A percentile compares a stretch with the other conserved stretches of the same genome.
Evolutionary conservation across 2,329 filamentous ascomycete genomes (phyloP).

Genomic region (Alternaria conjuncta): DNA sequence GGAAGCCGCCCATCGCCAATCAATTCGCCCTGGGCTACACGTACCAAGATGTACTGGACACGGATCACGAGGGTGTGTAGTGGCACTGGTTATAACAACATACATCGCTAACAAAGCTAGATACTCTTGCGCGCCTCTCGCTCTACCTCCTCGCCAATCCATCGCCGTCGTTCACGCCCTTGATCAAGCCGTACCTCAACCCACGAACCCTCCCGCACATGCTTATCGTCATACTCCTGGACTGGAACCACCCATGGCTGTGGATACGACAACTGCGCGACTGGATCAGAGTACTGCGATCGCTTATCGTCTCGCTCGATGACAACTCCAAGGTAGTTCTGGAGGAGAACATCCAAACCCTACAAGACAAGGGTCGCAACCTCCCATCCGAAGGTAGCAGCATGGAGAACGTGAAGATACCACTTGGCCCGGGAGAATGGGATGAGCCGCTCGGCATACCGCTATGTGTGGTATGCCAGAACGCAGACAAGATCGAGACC

Average conservation of each 20-base stretch:
- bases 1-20: slow-evolving; percentile 81
- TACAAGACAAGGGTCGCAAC: slow-evolving; percentile 66
- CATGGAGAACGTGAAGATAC: slow-evolving; percentile 61
- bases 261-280: slow-evolving; percentile 89
- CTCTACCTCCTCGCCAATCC: slow-evolving; percentile 88
- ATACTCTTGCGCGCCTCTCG: slow-evolving; percentile 87
- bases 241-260: slow-evolving; percentile 92
- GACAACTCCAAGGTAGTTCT: slow-evolving; percentile 80
- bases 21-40: slow-evolving; percentile 93
- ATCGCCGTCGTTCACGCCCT: slow-evolving; percentile 79
- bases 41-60: slow-evolving; percentile 92
- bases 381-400: slow-evolving; percentile 36
- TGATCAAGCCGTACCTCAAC: slow-evolving; percentile 84
- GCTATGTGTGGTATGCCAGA: slow-evolving; percentile 93
- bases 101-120: slow-evolving; percentile 53
- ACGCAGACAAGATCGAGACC: slow-evolving; percentile 89
- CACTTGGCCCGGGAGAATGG: slow-evolving; percentile 89
- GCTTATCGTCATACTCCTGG: slow-evolving; percentile 85
- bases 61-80: slow-evolving; percentile 82
- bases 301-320: slow-evolving; percentile 75
- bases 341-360: slow-evolving; percentile 82
- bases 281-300: slow-evolving; percentile 85
- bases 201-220: slow-evolving; percentile 84
- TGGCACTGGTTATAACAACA: not conserved
- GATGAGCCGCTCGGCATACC: slow-evolving; percentile 87